phyloP scores from a whole-genome alignment of 2,329 filamentous ascomycete species.

The Erysiphe pulchra region DNA sequence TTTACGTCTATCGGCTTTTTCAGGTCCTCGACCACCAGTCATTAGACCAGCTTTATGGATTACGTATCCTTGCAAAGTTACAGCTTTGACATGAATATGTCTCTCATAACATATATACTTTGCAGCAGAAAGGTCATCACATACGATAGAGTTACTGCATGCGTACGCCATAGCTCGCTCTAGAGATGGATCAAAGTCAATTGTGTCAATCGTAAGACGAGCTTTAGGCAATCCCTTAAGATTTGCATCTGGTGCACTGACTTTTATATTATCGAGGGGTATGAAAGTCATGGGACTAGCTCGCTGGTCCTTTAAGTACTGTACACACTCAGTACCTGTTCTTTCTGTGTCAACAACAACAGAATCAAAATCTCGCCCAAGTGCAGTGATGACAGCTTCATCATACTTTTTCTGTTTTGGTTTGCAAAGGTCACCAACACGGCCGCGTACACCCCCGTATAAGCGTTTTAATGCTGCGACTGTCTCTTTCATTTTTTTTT shows the following conservation, averaged over 20 bases:
- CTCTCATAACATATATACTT: conserved; percentile 74
- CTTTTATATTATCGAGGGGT: conserved; percentile 89
- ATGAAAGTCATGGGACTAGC: conserved; percentile 81
- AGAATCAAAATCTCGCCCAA: conserved; percentile 81
- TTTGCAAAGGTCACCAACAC: conserved; percentile 74
- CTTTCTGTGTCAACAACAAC: conserved; percentile 91
- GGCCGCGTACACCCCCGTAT: conserved; percentile 74
- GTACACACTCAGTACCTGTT: conserved; percentile 78
- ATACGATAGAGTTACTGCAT: conserved; percentile 85
- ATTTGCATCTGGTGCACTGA: conserved; percentile 69
- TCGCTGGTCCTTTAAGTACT: conserved; percentile 77
- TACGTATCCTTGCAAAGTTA: conserved; percentile 82
- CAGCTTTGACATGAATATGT: conserved; percentile 69
- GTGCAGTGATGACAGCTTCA: conserved; percentile 72
- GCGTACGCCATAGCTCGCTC: conserved; percentile 88
- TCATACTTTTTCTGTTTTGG: conserved; percentile 95
- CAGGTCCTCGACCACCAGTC: conserved; percentile 72
- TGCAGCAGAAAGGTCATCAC: conserved; percentile 63
- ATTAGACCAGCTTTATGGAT: conserved; percentile 93
- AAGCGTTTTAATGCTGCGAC: conserved; percentile 70
- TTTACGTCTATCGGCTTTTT: conserved; percentile 49
- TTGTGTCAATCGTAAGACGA: conserved; percentile 79
- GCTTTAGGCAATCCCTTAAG: conserved; percentile 72
- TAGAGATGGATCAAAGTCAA: conserved; percentile 71
- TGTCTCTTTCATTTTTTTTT: conserved; percentile 55